Evolutionary conservation across 495 filamentous ascomycete species (phyloP).

Genomic region (Hypoxylon lienhwacheense): DNA sequence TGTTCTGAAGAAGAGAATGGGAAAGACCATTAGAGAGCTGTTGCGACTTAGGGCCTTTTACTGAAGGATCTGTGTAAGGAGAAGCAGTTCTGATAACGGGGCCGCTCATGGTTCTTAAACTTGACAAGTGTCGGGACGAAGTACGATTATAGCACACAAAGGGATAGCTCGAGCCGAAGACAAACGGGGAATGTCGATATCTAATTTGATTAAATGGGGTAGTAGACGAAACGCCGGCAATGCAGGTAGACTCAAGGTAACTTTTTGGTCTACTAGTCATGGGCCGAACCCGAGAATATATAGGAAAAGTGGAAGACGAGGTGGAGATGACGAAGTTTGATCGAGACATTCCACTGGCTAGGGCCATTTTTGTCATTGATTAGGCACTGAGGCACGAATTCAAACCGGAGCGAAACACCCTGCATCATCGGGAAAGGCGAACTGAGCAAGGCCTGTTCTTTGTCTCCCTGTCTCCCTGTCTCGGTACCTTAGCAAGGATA

Average conservation of each 20-base stretch:
- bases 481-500: conserved; percentile 29
- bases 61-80: conserved; percentile 52
- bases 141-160: conserved; percentile 20
- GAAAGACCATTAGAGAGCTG: conserved; percentile 40
- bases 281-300: conserved; percentile 44
- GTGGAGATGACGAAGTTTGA: conserved; percentile 40
- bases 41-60: conserved; percentile 52
- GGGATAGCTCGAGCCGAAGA: conserved; percentile 34
- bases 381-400: conserved; percentile 41
- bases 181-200: conserved; percentile 34
- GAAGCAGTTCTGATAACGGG: conserved; percentile 52
- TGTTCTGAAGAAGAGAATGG: conserved; percentile 31
- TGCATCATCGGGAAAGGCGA: conserved; percentile 38
- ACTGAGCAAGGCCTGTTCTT: conserved; percentile 23
- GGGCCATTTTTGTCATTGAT: conserved; percentile 28
- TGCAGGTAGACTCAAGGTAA: conserved; percentile 30
- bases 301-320: conserved; percentile 30
- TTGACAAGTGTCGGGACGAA: conserved; percentile 22
- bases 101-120: conserved; percentile 55
- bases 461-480: conserved; percentile 12
- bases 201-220: conserved; percentile 41
- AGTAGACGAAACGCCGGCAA: conserved; percentile 36
- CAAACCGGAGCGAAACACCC: conserved; percentile 43
- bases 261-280: conserved; percentile 36
- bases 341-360: conserved; percentile 43